Conservation (phyloP, 164 flowering plant genomes). For the Euptelea pleiosperma region DNA sequence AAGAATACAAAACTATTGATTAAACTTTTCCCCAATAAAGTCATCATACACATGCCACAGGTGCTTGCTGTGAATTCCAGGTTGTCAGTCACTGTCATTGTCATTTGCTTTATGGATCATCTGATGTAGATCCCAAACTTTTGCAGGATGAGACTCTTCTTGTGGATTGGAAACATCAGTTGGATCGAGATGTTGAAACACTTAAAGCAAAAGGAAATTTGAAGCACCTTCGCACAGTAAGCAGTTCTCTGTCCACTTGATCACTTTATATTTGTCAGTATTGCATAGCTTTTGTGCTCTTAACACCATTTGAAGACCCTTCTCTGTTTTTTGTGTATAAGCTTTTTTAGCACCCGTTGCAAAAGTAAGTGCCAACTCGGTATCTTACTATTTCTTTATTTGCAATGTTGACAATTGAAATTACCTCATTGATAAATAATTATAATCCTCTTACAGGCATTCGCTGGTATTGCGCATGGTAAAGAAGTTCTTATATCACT, state of each 20-base stretch:
- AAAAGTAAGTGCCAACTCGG: too few species aligned
- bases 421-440: too few species aligned
- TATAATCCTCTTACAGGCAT: too few species aligned
- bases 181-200: conserved; percentile 82
- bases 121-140: not conserved
- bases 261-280: too few species aligned
- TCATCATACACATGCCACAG: conserved; percentile 86
- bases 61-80: conserved; percentile 28
- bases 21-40: conserved; percentile 85
- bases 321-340: too few species aligned
- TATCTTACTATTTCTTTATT: too few species aligned
- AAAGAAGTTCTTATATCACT: too few species aligned
- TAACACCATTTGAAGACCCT: too few species aligned
- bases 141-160: conserved; percentile 77
- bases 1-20: conserved; percentile 62
- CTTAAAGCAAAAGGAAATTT: conserved; percentile 73
- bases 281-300: too few species aligned
- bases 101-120: not conserved
- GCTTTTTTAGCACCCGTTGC: too few species aligned
- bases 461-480: too few species aligned
- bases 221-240: conserved; percentile 51
- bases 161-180: conserved; percentile 74
- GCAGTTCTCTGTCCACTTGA: conserved; percentile 18
- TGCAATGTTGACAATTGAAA: too few species aligned
- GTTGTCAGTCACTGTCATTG: not conserved